Evolutionary conservation across 164 flowering plant genomes (phyloP), one percentile per base, ranked within the genome.

Genomic region (Aristolochia californica): DNA sequence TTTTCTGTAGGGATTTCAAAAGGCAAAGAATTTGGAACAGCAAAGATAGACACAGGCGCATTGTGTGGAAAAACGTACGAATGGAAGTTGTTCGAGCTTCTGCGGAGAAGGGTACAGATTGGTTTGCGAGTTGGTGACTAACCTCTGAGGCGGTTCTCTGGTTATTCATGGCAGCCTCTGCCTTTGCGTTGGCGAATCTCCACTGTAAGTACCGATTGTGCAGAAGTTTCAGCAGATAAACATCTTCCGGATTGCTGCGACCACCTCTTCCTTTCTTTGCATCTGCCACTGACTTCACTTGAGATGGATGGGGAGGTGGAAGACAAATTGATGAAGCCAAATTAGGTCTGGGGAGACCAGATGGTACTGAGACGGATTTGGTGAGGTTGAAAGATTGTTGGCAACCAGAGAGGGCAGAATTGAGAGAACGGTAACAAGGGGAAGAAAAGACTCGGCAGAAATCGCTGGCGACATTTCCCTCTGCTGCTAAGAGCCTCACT

Each of bases 171-270:
- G 77, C 52, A 26, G 72, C 73, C 30, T 74, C 82, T 16, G 95
- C 82, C 70, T 78, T 87, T 0, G 93, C 85, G 70, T 87, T 90
- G 60, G 75, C 78, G 64, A 62, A 85, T 64, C 82, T 78, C 93
- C 93, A 87, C 61, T 83, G 93, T 55, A 90, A 62, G 59, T 70
- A 71, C 27, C 72, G 81, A 65, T 82, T 83, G 45, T 77, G 76
- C 56, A 90, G 77, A 77, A 87, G 14, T 59, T 64, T 79, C 4
- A 87, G 68, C n/a, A 74, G 53, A 59, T 80, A 81, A 13, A 71
- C 71, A 49, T 83, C 80, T 57, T 82, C 90, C 47, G 68, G 75
- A 48, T 75, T 77, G 45, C 65, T 44, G 0, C 66, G 63, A 45
- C 52, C 58, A 58, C 75, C 76, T 62, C 43, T 74, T 34, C 65